Conservation (phyloP, 768 basidiomycete species). For the Chiua virens region DNA sequence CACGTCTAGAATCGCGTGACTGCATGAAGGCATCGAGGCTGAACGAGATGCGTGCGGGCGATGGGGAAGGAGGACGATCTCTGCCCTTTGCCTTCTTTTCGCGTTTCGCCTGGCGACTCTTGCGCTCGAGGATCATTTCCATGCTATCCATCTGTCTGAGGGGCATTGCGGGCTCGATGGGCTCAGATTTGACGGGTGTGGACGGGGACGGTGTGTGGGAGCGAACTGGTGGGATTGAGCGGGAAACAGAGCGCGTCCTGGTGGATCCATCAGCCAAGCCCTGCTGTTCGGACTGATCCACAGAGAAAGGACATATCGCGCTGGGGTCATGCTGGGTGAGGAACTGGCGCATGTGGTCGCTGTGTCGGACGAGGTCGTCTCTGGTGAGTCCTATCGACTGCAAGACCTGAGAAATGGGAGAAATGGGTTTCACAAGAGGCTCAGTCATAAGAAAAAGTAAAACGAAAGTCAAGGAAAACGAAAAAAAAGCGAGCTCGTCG, state of each 20-base stretch:
- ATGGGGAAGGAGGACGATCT: constrained; percentile 56
- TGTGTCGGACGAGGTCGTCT: constrained; percentile 69
- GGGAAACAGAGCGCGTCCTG: constrained; percentile 45
- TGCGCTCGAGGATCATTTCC: constrained; percentile 75
- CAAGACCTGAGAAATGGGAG: constrained; percentile 74
- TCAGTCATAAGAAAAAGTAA: constrained; percentile 19
- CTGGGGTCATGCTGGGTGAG: constrained; percentile 53
- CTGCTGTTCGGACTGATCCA: constrained; percentile 33
- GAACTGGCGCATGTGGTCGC: constrained; percentile 80
- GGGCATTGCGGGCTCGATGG: constrained; percentile 47
- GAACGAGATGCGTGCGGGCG: constrained; percentile 45
- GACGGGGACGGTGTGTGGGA: constrained; percentile 44
- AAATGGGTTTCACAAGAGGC: constrained; percentile 35
- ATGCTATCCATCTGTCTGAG: constrained; percentile 68
- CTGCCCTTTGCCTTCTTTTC: constrained; percentile 48
- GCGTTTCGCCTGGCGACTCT: constrained; percentile 53
- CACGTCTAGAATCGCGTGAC: constrained; percentile 55
- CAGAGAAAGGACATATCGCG: constrained; percentile 44
- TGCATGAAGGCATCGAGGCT: constrained; percentile 51
- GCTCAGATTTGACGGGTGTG: constrained; percentile 67
- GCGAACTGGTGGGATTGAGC: constrained; percentile 45
- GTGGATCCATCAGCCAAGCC: constrained; percentile 42
- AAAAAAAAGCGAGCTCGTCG: constrained; percentile 12
- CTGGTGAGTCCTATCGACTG: constrained; percentile 73
- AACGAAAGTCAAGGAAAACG: background rate